These are phyloP conservation scores for Metschnikowia lachancei DNA, from an alignment of 805 yeast genomes.

Conservation along the genomic window DNA sequence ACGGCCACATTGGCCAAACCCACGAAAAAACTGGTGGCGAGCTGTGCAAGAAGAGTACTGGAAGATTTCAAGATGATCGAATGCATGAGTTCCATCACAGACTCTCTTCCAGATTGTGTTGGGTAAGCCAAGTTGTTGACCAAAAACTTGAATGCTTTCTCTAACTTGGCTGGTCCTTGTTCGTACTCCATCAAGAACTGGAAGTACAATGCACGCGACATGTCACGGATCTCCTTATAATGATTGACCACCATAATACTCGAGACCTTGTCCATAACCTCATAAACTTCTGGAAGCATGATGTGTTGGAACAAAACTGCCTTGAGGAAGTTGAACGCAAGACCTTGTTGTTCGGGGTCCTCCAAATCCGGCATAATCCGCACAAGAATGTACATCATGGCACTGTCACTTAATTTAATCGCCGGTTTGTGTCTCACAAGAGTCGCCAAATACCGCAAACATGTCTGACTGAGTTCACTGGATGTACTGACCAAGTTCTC, in stretches of 20 bases:
- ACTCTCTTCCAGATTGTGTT: conserved; percentile 79
- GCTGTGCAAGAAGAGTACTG: conserved; percentile 51
- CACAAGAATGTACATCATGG: conserved; percentile 68
- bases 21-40: conserved; percentile 77
- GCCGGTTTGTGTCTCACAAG: conserved; percentile 68
- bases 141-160: conserved; percentile 76
- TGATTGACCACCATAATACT: conserved; percentile 89
- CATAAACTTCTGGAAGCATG: conserved; percentile 85
- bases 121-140: conserved; percentile 81
- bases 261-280: conserved; percentile 76
- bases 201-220: conserved; percentile 77
- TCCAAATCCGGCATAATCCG: conserved; percentile 82
- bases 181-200: conserved; percentile 92
- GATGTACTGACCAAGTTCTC: conserved; percentile 77
- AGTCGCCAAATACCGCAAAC: conserved; percentile 69
- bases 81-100: conserved; percentile 85
- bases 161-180: conserved; percentile 82
- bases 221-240: conserved; percentile 74
- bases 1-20: conserved; percentile 74
- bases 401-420: conserved; percentile 62
- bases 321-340: conserved; percentile 80
- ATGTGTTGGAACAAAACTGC: conserved; percentile 73
- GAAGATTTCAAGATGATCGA: conserved; percentile 66
- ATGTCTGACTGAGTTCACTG: conserved; percentile 74
- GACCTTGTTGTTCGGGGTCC: conserved; percentile 84